phyloP scores from a whole-genome alignment of 2,329 filamentous ascomycete genomes.

The Fusarium tricinctum region DNA sequence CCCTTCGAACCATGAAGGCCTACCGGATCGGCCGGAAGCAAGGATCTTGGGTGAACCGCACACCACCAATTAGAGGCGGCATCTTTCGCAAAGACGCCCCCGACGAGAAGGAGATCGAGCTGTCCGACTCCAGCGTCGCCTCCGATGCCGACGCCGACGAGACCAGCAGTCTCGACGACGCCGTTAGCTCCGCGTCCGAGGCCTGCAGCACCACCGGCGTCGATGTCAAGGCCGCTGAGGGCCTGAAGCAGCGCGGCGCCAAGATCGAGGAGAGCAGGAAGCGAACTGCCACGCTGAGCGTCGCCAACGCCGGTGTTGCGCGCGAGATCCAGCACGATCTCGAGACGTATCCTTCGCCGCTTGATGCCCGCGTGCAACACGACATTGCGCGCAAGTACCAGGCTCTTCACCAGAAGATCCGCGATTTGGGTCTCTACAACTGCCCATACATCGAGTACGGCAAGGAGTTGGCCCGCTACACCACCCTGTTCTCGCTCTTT shows the following conservation, averaged over 20 bases:
- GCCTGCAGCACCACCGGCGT: conserved; percentile 28
- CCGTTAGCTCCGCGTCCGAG: conserved; percentile 42
- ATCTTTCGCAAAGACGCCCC: conserved; percentile 51
- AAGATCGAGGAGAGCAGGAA: conserved; percentile 7
- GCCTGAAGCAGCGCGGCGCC: conserved; percentile 23
- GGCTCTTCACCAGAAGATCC: conserved; percentile 66
- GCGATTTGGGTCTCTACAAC: conserved; percentile 69
- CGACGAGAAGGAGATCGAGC: conserved; percentile 23
- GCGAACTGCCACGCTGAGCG: conserved; percentile 20
- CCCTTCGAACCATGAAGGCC: conserved; percentile 69
- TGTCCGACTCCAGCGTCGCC: conserved; percentile 26
- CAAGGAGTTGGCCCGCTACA: conserved; percentile 70
- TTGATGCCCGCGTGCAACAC: conserved; percentile 67
- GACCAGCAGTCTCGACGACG: conserved; percentile 27
- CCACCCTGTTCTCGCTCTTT: conserved; percentile 64
- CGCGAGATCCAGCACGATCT: conserved; percentile 54
- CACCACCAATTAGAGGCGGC: conserved; percentile 70
- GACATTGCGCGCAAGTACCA: conserved; percentile 70
- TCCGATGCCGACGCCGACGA: conserved; percentile 40
- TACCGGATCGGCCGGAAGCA: conserved; percentile 72
- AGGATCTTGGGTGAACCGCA: conserved; percentile 69
- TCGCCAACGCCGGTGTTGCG: conserved; percentile 45
- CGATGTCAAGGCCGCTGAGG: conserved; percentile 13
- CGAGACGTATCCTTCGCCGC: conserved; percentile 63
- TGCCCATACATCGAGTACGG: conserved; percentile 71